Percentiles rank a stretch among this genome's conserved stretches.
phyloP scores from a whole-genome alignment of 495 filamentous ascomycete genomes.

The Penicillium turbatum region DNA sequence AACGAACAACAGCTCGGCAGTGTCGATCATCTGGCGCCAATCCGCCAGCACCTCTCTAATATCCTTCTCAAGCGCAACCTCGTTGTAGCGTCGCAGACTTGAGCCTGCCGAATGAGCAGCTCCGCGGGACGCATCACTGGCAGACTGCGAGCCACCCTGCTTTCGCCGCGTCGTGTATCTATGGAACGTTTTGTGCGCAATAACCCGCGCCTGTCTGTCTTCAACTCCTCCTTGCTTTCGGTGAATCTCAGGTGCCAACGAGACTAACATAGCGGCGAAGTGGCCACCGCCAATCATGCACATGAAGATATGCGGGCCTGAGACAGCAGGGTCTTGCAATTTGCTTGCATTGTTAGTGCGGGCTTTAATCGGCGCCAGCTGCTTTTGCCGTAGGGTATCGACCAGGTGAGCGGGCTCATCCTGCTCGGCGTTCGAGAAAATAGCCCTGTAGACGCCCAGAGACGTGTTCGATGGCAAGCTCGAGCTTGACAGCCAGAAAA shows the following conservation, averaged over 20 bases:
- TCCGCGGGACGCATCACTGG: slow-evolving; percentile 87
- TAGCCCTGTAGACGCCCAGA: slow-evolving; percentile 76
- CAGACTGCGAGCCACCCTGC: slow-evolving; percentile 90
- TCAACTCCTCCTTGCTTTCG: slow-evolving; percentile 66
- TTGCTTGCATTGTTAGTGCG: slow-evolving; percentile 40
- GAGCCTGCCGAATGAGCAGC: slow-evolving; percentile 92
- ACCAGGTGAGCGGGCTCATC: slow-evolving; percentile 56
- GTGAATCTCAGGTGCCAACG: slow-evolving; percentile 71
- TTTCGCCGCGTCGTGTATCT: slow-evolving; percentile 94
- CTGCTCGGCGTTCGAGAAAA: slow-evolving; percentile 72
- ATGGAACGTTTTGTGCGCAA: slow-evolving; percentile 97
- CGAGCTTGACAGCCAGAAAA: slow-evolving; percentile 82
- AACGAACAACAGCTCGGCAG: slow-evolving; percentile 77
- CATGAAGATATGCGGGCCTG: slow-evolving; percentile 81
- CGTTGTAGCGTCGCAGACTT: slow-evolving; percentile 86
- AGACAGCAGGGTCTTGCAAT: slow-evolving; percentile 48
- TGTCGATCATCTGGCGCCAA: slow-evolving; percentile 81
- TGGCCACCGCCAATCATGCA: slow-evolving; percentile 99
- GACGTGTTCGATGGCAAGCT: slow-evolving; percentile 70
- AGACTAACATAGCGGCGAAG: slow-evolving; percentile 94
- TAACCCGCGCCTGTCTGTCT: slow-evolving; percentile 74
- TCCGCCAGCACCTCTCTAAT: slow-evolving; percentile 71
- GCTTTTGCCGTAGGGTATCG: slow-evolving; percentile 66
- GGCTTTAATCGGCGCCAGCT: slow-evolving; percentile 60
- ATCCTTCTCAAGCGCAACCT: slow-evolving; percentile 78